A percentile compares a stretch with the other conserved stretches of the same genome.
Evolutionary conservation across 2,329 filamentous ascomycete genomes (phyloP).

Genomic region (Aplosporella prunicola): DNA sequence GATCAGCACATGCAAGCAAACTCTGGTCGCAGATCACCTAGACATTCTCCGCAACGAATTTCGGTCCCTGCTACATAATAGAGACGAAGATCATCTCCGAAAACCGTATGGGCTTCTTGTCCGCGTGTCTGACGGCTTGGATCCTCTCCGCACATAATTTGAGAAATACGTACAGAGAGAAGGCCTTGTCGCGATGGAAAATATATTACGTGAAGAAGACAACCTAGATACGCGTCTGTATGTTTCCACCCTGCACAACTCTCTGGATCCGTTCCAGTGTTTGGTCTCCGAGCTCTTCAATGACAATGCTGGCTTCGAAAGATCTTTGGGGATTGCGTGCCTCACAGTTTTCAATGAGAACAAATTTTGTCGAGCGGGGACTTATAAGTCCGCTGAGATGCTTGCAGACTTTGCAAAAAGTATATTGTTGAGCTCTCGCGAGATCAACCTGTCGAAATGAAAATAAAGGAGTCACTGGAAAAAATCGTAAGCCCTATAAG

Average conservation of each 20-base stretch:
- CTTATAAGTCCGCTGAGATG: not conserved
- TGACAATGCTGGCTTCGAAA: not conserved
- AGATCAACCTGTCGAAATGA: not conserved
- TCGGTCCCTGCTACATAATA: not conserved
- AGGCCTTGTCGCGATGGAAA: not conserved
- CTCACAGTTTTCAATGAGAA: not conserved
- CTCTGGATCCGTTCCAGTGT: not conserved
- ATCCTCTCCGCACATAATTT: not conserved
- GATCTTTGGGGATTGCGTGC: not conserved
- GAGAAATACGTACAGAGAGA: not conserved
- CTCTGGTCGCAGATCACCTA: not conserved
- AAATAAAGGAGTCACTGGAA: not conserved
- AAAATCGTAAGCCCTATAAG: not conserved
- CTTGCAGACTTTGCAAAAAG: not conserved
- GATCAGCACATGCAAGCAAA: not conserved
- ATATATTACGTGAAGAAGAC: not conserved
- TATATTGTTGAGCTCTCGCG: not conserved
- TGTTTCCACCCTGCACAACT: not conserved
- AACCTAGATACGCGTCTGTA: not conserved
- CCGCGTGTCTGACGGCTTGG: not conserved
- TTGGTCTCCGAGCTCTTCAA: not conserved
- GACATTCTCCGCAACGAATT: not conserved
- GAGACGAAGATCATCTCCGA: not conserved
- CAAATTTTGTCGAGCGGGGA: not conserved
- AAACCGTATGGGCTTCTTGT: not conserved